A percentile compares a stretch with the other conserved stretches of the same genome.
These are phyloP conservation scores for Artemisia annua DNA, from an alignment of 129 eudicot species.

Conservation along the genomic window DNA sequence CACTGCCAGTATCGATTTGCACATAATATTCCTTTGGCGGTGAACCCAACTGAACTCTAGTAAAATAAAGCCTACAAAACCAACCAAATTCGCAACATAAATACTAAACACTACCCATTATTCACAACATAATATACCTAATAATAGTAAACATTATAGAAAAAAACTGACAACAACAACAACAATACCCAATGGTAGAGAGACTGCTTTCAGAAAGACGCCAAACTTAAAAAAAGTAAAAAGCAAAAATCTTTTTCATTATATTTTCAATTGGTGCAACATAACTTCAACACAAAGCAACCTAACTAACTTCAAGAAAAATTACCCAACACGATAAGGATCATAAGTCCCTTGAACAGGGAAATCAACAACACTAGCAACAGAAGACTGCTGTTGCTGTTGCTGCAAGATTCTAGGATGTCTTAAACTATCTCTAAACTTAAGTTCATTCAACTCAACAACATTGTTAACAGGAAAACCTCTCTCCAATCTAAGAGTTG, in stretches of 20 bases:
- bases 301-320: slow-evolving; percentile 18
- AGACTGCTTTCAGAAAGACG: background rate
- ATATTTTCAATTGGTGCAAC: slow-evolving; percentile 10
- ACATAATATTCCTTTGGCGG: slow-evolving; percentile 86
- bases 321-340: slow-evolving; percentile 90
- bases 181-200: no score
- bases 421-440: slow-evolving; percentile 56
- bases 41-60: slow-evolving; percentile 77
- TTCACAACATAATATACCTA: no score
- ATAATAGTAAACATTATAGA: no score
- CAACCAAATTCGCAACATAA: slow-evolving; percentile 14
- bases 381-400: slow-evolving; percentile 34
- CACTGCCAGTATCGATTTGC: slow-evolving; percentile 96
- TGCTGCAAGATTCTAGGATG: slow-evolving; percentile 75
- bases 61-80: slow-evolving; percentile 71
- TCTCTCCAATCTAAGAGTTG: slow-evolving; percentile 65
- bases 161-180: no score
- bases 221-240: background rate
- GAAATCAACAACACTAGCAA: slow-evolving; percentile 73
- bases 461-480: slow-evolving; percentile 57
- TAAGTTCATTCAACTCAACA: slow-evolving; percentile 70
- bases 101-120: background rate
- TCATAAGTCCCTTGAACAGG: slow-evolving; percentile 83
- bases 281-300: slow-evolving; percentile 15
- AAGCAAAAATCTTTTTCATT: slow-evolving; percentile 24